Evolutionary conservation across 2,329 filamentous ascomycete species (phyloP), one percentile per base, ranked within the genome.

Genomic region (Thielaviopsis populi): DNA sequence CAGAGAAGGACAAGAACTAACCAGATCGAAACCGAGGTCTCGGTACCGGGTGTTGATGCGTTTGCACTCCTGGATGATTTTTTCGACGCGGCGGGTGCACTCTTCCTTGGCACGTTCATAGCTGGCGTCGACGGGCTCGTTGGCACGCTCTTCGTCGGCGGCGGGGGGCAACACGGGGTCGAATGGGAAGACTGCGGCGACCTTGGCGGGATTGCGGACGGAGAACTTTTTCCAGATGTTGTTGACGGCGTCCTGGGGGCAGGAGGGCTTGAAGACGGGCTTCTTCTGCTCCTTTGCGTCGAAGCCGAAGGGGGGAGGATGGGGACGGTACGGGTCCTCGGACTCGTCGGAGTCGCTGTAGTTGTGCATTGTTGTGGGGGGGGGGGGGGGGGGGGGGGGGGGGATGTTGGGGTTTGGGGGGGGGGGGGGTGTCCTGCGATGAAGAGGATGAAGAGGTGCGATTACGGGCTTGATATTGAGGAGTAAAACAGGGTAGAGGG

Each of bases 11-110:
- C 22, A 42, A 4, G 8, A 4, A 78, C 79, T 71, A 70, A 83
- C 80, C 71, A 83, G 69, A 68, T 83, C 80, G 72, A 77, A 83
- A 1, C 78, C 80, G 0, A 83, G 81, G 68, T 88, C 86, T 27
- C 87, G 80, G 71, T 94, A 95, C 69, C 89, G 86, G 71, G 86
- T 87, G 69, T 95, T 95, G 43, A 91, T 79, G 24, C 88, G 79
- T 67, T 80, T 78, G 73, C 89, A 94, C 69, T 84, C 81, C 67
- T 80, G 75, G 59, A 83, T 81, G 66, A 84, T 84, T 70, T 83
- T 83, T 58, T 78, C 74, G 41, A 79, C 86, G 73, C 78, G 87
- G 56, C 80, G 79, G 22, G 77, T 78, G 70, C 86, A 89, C 68
- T 85, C 81, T 22, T 83, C 81, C 1, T 76, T 80, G 0, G 84